These are phyloP conservation scores for Butyriboletus appendiculatus DNA, from an alignment of 1,284 basidiomycete genomes.

Conservation along the genomic window DNA sequence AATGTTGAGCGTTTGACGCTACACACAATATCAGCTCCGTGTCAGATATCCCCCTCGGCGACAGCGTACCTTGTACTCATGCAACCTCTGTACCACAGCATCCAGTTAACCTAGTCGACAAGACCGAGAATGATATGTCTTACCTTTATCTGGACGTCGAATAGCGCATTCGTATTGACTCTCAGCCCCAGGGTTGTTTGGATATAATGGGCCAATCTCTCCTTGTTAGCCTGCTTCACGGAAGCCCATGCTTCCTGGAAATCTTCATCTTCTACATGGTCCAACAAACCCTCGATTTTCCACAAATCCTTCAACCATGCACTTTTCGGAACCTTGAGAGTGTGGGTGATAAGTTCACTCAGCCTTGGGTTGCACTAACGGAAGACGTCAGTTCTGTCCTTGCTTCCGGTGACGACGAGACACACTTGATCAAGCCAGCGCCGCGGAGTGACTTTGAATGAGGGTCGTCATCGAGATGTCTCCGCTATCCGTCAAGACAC, in stretches of 20 bases:
- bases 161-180: conserved; percentile 82
- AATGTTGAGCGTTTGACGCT: conserved; percentile 86
- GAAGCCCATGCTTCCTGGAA: conserved; percentile 82
- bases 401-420: background rate
- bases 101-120: background rate
- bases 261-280: conserved; percentile 65
- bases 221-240: conserved; percentile 87
- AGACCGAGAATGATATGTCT: background rate
- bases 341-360: conserved; percentile 79
- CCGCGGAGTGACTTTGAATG: conserved; percentile 67
- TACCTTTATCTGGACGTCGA: conserved; percentile 92
- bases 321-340: conserved; percentile 71
- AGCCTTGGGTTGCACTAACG: conserved; percentile 83
- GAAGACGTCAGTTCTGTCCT: conserved; percentile 4
- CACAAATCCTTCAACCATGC: conserved; percentile 82
- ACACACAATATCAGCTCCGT: conserved; percentile 3
- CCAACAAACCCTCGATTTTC: conserved; percentile 67
- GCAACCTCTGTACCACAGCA: conserved; percentile 54
- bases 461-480: conserved; percentile 3
- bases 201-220: conserved; percentile 78
- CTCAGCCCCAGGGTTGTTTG: conserved; percentile 72
- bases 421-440: conserved; percentile 83
- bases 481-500: conserved; percentile 36
- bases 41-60: background rate
- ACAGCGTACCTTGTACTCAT: conserved; percentile 78